These are phyloP conservation scores for Termitomyces heimii DNA, from an alignment of 768 basidiomycete species.

Conservation along the genomic window DNA sequence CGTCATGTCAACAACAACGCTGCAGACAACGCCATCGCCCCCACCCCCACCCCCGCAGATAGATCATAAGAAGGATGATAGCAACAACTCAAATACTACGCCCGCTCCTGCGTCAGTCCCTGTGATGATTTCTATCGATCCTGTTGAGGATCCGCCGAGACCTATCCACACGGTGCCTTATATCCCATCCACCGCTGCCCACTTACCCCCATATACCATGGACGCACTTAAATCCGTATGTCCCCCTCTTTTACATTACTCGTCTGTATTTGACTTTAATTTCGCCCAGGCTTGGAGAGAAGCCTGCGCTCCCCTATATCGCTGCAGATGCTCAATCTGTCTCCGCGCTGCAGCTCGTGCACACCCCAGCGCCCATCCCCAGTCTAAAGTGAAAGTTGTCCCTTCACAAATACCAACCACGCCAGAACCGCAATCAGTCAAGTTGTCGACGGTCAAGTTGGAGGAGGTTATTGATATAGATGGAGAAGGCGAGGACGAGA, in stretches of 20 bases:
- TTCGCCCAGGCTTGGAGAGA: conserved; percentile 61
- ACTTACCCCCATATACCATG: conserved; percentile 51
- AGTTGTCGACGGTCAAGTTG: conserved; percentile 4
- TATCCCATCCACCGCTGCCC: conserved; percentile 49
- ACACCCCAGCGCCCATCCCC: conserved; percentile 25
- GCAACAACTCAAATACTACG: conserved; percentile 22
- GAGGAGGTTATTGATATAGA: conserved; percentile 11
- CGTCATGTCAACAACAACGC: conserved; percentile 64
- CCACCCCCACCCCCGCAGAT: conserved; percentile 66
- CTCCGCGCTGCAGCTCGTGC: conserved; percentile 56
- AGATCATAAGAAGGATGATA: conserved; percentile 28
- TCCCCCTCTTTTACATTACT: conserved; percentile 10
- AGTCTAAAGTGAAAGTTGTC: background rate
- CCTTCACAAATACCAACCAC: conserved; percentile 3
- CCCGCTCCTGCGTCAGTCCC: conserved; percentile 12
- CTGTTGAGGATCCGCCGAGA: conserved; percentile 54
- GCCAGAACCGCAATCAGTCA: background rate
- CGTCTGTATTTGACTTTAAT: conserved; percentile 4
- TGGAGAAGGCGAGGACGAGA: conserved; percentile 19
- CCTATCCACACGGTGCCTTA: conserved; percentile 65
- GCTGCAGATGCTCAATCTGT: conserved; percentile 70
- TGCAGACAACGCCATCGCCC: conserved; percentile 76
- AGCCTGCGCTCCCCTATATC: conserved; percentile 64
- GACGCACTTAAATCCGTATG: conserved; percentile 55
- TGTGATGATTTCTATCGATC: conserved; percentile 41